Base-by-base conservation (phyloP, 2,329 filamentous ascomycete genomes). In the Pseudocercospora fuligena region DNA sequence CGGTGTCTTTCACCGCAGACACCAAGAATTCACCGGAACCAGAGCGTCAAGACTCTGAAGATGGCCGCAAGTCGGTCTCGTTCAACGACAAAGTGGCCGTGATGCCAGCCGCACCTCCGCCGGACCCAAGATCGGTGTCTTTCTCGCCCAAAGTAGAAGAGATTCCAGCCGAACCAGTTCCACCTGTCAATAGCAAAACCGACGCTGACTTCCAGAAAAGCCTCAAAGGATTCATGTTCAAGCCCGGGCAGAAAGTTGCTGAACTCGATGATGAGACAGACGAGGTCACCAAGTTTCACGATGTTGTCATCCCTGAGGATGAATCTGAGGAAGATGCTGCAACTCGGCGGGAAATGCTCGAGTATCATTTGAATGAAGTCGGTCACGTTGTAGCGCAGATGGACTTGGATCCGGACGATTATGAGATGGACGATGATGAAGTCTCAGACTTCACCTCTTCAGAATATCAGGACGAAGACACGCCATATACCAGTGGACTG, bases 321-420 rank as follows among this genome's bases (percentile, higher is more conserved):
- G 95, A 99, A 73, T 88, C 90, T 0, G 83, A 87, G 12, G 93
- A 97, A 70, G 94, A 97, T 69, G 91, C 93, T 3, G 86, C 86
- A 33, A 79, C 97, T 25, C 89, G 95, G 5, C 88, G 90, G 65
- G 90, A 97, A 75, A 98, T 99, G 94, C 84, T 98, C 7, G 86
- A 92, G 69, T 99, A 98, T 76, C 90, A 92, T 68, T 82, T 97
- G 79, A 90, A 90, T 53, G 94, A 98, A 78, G 90, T 99, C 65
- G 93, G 93, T 3, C 89, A 92, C 43, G 92, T 99, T 2, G 95
- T 99, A 16, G 95, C 95, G 16, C 93, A 98, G 80, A 86, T 99
- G 54, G 88, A 96, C 65, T 79, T 98, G 1, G 92, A 97, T 69
- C 90, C 94, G 66, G 83, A 83, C 19, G 82, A 84, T 19, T 83